phyloP scores from a whole-genome alignment of 2,329 filamentous ascomycete genomes.

The Lithohypha guttulata region DNA sequence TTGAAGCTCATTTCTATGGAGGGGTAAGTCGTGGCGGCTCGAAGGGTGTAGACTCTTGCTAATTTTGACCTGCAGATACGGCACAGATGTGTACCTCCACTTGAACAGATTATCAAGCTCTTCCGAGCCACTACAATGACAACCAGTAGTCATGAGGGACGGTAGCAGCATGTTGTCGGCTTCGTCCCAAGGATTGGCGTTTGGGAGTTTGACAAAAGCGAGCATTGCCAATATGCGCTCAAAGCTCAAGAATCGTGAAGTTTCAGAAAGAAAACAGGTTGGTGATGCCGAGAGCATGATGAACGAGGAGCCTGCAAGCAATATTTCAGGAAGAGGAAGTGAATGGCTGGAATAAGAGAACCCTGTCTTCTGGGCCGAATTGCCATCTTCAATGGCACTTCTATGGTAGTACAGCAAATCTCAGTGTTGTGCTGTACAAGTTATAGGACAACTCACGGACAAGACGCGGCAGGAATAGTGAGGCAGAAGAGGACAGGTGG shows the following conservation, averaged over 20 bases:
- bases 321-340: constrained; percentile 17
- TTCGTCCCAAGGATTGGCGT: constrained; percentile 51
- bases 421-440: too few species aligned
- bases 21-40: constrained; percentile 53
- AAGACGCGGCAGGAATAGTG: too few species aligned
- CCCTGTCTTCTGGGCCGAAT: not conserved
- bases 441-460: too few species aligned
- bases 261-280: constrained; percentile 80
- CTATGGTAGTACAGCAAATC: too few species aligned
- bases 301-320: constrained; percentile 36
- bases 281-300: constrained; percentile 75
- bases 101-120: constrained; percentile 91
- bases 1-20: constrained; percentile 98
- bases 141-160: constrained; percentile 58
- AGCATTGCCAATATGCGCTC: constrained; percentile 50
- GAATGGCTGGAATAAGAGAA: constrained; percentile 18
- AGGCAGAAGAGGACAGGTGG: too few species aligned
- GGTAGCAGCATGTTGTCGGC: constrained; percentile 3
- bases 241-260: constrained; percentile 57
- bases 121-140: constrained; percentile 92
- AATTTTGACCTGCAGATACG: constrained; percentile 54
- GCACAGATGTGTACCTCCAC: constrained; percentile 96
- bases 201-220: constrained; percentile 26
- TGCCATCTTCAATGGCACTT: too few species aligned
- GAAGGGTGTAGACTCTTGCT: constrained; percentile 15